A percentile compares a stretch with the other conserved stretches of the same genome.
Conservation (phyloP, 2,329 filamentous ascomycete genomes). For the Colletotrichum tropicale region DNA sequence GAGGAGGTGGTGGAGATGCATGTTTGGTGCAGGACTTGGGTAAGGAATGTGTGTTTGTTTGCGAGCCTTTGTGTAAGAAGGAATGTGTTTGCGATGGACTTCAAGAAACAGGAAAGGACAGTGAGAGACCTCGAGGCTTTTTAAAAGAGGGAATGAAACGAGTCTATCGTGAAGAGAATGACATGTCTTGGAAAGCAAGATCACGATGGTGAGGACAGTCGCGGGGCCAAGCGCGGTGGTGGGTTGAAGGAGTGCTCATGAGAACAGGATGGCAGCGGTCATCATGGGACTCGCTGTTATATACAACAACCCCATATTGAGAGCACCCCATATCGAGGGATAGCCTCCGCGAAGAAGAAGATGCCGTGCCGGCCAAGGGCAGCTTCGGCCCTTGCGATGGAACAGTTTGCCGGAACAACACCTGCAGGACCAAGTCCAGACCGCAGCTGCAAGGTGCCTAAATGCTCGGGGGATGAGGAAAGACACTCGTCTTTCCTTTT, state of each 20-base stretch:
- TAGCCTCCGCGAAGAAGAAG: neutral
- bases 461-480: neutral
- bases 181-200: conserved; percentile 16
- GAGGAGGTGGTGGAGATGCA: conserved; percentile 3
- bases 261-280: neutral
- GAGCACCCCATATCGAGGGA: neutral
- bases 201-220: conserved; percentile 2
- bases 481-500: neutral
- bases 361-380: neutral
- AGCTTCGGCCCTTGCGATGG: neutral
- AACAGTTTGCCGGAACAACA: neutral
- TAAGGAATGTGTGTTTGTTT: neutral
- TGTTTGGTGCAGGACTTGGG: neutral
- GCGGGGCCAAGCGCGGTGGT: neutral
- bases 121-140: neutral
- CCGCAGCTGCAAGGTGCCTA: neutral
- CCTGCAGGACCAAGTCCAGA: neutral
- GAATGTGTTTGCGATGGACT: neutral
- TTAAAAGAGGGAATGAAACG: neutral
- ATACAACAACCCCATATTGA: neutral
- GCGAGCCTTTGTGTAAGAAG: neutral
- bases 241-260: neutral
- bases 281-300: conserved; percentile 13
- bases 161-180: neutral
- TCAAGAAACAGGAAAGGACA: neutral